Percentiles rank a stretch among this genome's conserved stretches.
phyloP scores from a whole-genome alignment of 768 basidiomycete genomes.

The Podaxis sp. region DNA sequence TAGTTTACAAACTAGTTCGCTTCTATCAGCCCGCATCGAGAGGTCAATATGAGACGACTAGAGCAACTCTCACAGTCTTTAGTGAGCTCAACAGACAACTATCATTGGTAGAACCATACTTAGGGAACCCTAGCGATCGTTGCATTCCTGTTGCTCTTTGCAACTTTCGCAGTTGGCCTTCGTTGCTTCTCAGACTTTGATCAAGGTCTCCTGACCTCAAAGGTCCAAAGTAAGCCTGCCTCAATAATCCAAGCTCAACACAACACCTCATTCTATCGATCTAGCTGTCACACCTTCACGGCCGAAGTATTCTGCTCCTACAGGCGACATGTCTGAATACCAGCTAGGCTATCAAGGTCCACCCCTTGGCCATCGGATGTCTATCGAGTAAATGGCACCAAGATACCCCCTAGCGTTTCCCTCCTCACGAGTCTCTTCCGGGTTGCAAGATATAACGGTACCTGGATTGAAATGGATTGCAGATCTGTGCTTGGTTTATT shows the following conservation, averaged over 20 bases:
- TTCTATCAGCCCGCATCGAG: slow-evolving; percentile 67
- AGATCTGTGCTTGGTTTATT: neutral
- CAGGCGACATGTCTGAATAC: slow-evolving; percentile 44
- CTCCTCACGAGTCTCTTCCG: neutral
- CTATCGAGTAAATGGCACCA: slow-evolving; percentile 56
- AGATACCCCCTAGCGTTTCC: neutral
- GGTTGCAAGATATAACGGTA: neutral
- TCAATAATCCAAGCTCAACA: slow-evolving; percentile 22
- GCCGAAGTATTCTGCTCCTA: slow-evolving; percentile 40
- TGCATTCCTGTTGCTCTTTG: slow-evolving; percentile 70
- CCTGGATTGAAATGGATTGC: neutral
- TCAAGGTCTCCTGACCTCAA: slow-evolving; percentile 71
- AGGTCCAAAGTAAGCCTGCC: slow-evolving; percentile 66
- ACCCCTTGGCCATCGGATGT: slow-evolving; percentile 62
- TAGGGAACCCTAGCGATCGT: slow-evolving; percentile 52
- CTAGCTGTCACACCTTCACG: slow-evolving; percentile 46
- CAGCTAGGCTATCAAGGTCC: slow-evolving; percentile 51
- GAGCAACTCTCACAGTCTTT: slow-evolving; percentile 78
- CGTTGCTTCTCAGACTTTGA: slow-evolving; percentile 83
- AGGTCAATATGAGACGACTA: slow-evolving; percentile 62
- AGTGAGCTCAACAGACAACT: slow-evolving; percentile 40
- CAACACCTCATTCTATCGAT: slow-evolving; percentile 14
- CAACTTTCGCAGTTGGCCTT: slow-evolving; percentile 74
- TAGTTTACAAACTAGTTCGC: slow-evolving; percentile 84
- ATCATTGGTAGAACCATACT: neutral